A percentile compares a stretch with the other conserved stretches of the same genome.
phyloP scores from a whole-genome alignment of 2,329 filamentous ascomycete genomes.

The Didymella exigua region DNA sequence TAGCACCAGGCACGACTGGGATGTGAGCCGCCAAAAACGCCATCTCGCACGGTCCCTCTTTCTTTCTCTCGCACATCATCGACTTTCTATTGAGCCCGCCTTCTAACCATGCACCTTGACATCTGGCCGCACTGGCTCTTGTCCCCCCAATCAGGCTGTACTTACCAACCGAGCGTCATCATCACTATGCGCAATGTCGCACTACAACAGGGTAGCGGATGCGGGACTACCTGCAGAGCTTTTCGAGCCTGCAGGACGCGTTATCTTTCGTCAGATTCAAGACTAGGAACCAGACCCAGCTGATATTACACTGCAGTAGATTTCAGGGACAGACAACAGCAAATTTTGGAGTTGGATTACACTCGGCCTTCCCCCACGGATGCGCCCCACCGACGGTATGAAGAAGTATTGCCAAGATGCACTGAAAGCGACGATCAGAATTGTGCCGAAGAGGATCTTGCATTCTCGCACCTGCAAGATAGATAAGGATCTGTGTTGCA shows the following conservation, averaged over 20 bases:
- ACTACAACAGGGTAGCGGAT: slow-evolving; percentile 3
- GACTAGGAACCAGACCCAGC: background rate
- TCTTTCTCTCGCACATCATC: background rate
- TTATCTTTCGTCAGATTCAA: slow-evolving; percentile 11
- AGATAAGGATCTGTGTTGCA: slow-evolving; percentile 4
- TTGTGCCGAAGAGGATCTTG: slow-evolving; percentile 4
- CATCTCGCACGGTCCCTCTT: background rate
- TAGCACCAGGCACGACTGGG: slow-evolving; percentile 8
- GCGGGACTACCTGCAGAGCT: slow-evolving; percentile 6
- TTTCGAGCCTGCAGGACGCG: background rate
- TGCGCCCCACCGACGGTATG: background rate
- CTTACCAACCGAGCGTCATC: background rate
- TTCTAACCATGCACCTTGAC: slow-evolving; percentile 1
- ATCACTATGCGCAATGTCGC: background rate
- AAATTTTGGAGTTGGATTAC: background rate
- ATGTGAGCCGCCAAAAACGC: background rate
- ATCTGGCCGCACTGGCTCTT: background rate
- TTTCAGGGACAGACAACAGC: background rate
- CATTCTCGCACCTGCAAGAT: slow-evolving; percentile 1
- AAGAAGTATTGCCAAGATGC: slow-evolving; percentile 9
- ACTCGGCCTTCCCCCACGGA: slow-evolving; percentile 1
- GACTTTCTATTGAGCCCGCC: slow-evolving; percentile 6
- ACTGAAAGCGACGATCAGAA: background rate
- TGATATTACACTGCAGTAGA: slow-evolving; percentile 3
- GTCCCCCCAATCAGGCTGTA: background rate